A percentile compares a stretch with the other conserved stretches of the same genome.
Conservation (phyloP, 345 rosid species). For the Camelina hispida region DNA sequence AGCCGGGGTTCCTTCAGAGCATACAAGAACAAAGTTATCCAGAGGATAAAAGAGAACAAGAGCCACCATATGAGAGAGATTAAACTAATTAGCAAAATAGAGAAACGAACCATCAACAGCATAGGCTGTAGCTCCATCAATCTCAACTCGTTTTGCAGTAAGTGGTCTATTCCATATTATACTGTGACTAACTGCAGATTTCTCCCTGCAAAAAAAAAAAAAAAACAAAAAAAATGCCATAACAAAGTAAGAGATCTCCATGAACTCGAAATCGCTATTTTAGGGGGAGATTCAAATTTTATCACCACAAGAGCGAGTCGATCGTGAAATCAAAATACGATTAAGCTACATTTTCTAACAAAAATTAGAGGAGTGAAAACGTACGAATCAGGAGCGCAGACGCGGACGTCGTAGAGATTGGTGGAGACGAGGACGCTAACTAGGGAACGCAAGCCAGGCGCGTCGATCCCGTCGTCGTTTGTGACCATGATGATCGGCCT, state of each 20-base stretch:
- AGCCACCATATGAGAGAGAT: constrained; percentile 7
- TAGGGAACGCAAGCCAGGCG: constrained; percentile 72
- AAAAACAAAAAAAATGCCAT: too few species aligned
- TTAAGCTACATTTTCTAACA: constrained; percentile 21
- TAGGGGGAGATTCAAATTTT: neutral
- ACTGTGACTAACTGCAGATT: constrained; percentile 83
- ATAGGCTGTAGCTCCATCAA: constrained; percentile 79
- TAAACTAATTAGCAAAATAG: neutral
- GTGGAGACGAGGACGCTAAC: constrained; percentile 75
- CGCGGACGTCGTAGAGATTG: constrained; percentile 63
- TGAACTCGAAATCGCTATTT: neutral
- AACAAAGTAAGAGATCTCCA: neutral
- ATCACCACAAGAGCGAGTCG: neutral
- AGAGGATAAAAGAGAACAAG: neutral
- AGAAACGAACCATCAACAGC: constrained; percentile 69
- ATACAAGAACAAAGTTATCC: constrained; percentile 16
- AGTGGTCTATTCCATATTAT: constrained; percentile 82
- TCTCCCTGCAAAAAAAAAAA: constrained; percentile 68
- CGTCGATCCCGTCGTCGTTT: constrained; percentile 97
- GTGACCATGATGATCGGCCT: constrained; percentile 70
- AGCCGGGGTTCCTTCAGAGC: constrained; percentile 83
- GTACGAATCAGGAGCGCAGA: constrained; percentile 94
- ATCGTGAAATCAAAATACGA: neutral
- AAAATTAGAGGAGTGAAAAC: constrained; percentile 25
- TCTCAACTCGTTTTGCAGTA: constrained; percentile 56